Base-by-base conservation (phyloP, 1,284 basidiomycete genomes). In the Naganishia sp. region DNA sequence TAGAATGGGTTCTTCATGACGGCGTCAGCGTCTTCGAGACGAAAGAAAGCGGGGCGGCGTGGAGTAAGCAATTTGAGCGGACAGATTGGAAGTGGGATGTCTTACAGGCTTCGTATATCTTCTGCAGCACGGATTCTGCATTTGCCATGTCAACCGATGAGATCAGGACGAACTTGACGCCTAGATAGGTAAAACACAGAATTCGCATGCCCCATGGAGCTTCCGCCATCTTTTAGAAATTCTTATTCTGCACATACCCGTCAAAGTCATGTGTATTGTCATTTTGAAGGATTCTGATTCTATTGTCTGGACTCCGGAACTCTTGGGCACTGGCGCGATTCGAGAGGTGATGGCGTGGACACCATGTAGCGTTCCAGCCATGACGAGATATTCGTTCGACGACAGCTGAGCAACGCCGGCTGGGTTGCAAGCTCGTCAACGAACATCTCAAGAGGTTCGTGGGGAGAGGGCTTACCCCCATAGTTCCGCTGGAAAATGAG, bases 1-100 rank as follows among this genome's bases (percentile, higher is more conserved):
- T 99, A 94, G 81, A 99, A 99, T 0, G 96, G 96, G 76, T 98
- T 98, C 84, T 99, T 98, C 93, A 97, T 96, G 63, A 96, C 94
- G 5, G 90, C 88, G 75, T 97, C 94, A 2, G 92, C 68, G 70
- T 81, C 79, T 79, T 67, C 49, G 23, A 15, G 31, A 35, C 13
- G 56, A n/a, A 35, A 55, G 61, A 43, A 28, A 49, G 31, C 23
- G 11, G 45, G 11, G 17, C n/a, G 21, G n/a, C 17, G 43, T n/a
- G 13, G 47, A 10, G n/a, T 51, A 49, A 31, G 39, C 17, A 43
- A 41, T 11, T 11, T 57, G 55, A 25, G 21, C 25, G 17, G 47
- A 21, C 21, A 23, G 28, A 28, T 7, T 6, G 28, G 23, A 39
- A 17, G 15, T 18, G 42, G 31, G 13, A 39, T 47, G 10, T 73